Evolutionary conservation across 306 rosid genomes (phyloP).

Genomic region (Spatholobus suberectus): DNA sequence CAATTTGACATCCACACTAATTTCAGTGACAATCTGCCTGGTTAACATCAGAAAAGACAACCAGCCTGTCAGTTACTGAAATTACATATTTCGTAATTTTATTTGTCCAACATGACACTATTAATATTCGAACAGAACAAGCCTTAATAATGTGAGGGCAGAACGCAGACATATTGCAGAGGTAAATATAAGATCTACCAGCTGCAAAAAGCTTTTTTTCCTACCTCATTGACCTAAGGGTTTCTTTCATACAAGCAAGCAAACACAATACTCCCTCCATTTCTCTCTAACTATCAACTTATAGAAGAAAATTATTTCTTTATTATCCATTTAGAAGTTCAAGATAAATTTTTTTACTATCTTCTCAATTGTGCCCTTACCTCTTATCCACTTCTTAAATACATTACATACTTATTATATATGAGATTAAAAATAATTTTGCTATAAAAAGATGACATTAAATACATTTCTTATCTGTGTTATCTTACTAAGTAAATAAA

Average conservation of each 20-base stretch:
- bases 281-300: neutral
- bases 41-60: neutral
- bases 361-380: neutral
- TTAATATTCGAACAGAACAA: constrained; percentile 7
- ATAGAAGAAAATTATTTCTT: neutral
- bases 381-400: neutral
- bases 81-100: neutral
- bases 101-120: neutral
- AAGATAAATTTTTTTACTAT: no score
- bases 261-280: neutral
- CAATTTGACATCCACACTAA: constrained; percentile 1
- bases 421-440: neutral
- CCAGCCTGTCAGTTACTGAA: constrained; percentile 14
- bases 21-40: constrained; percentile 26
- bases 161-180: neutral
- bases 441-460: neutral
- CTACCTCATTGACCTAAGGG: neutral
- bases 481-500: neutral
- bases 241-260: neutral
- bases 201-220: neutral
- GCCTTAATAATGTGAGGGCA: neutral
- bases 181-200: neutral
- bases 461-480: neutral
- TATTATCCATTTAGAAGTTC: neutral
- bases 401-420: neutral